phyloP scores from a whole-genome alignment of 1,284 basidiomycete genomes.

The Malassezia yamatoensis region DNA sequence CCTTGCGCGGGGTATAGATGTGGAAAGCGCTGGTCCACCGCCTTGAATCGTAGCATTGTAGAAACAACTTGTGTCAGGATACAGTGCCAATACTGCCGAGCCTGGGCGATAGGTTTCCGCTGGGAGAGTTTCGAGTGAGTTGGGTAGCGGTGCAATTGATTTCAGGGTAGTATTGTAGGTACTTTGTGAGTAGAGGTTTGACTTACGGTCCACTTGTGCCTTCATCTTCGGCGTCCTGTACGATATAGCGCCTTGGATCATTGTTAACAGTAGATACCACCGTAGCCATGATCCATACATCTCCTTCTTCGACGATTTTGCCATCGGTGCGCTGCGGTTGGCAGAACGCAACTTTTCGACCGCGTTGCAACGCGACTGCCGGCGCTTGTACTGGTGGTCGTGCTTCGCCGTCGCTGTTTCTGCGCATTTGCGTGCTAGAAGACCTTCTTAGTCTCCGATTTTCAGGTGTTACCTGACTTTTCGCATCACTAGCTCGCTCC shows the following conservation, averaged over 20 bases:
- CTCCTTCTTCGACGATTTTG: constrained; percentile 20
- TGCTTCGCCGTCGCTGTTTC: neutral
- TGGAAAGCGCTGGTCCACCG: constrained; percentile 34
- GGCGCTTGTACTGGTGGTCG: neutral
- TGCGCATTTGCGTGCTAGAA: neutral
- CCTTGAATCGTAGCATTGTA: constrained; percentile 41
- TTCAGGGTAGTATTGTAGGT: constrained; percentile 32
- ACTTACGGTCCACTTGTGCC: constrained; percentile 16
- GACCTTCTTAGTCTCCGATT: neutral
- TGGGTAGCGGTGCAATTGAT: constrained; percentile 42
- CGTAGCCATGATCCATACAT: constrained; percentile 36
- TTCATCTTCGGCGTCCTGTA: constrained; percentile 28
- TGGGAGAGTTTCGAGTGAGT: constrained; percentile 33
- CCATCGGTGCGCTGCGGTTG: constrained; percentile 17
- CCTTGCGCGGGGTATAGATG: constrained; percentile 18
- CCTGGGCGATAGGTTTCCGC: constrained; percentile 32
- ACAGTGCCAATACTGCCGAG: constrained; percentile 40
- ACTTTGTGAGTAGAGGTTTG: neutral
- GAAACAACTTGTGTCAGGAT: constrained; percentile 47
- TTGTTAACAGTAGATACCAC: constrained; percentile 31
- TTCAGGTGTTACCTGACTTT: neutral
- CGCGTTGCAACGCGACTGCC: constrained; percentile 26
- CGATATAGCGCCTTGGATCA: constrained; percentile 27
- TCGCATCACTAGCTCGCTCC: neutral
- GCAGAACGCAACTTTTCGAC: constrained; percentile 30